Base-by-base conservation (phyloP, 495 filamentous ascomycete genomes). In the Penicillium subrubescens region DNA sequence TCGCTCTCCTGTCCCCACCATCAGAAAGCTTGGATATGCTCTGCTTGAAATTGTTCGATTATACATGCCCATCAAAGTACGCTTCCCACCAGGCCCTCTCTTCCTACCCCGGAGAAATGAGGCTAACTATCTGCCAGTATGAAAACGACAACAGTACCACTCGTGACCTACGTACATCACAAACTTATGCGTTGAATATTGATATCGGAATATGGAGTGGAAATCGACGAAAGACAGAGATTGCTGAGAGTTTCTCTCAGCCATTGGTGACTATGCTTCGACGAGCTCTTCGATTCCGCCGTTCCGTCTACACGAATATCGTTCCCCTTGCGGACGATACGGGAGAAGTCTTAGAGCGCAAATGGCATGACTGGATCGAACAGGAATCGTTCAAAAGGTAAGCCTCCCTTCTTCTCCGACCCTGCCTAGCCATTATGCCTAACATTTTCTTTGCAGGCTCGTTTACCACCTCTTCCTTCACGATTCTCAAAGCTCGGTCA, bases 191-290 rank as follows among this genome's bases (percentile, higher is more conserved):
- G 15, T 62, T 90, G 27, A 70, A 77, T 1, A 77, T 89, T 5
- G 84, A 88, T 55, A 77, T 89, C 41, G 86, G 85, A 0, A 75
- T 91, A 10, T 91, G 88, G 88, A 88, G 86, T 57, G 88, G 87
- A 2, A 87, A 87, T 61, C 81, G 85, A 51, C 73, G 88, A n/a
- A 87, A 87, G 66, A 89, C 88, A 66, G 88, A 91, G 69, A 86
- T 91, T 41, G 84, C 87, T 3, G 87, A 90, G 62, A 87, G 86
- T 64, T 85, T 84, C 65, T 72, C 79, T 31, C 79, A 83, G 41
- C 78, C 82, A 17, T 63, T 86, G 1, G 64, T 84, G 2, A 86
- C 84, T 6, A 83, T 86, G 82, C 79, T 86, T 65, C 60, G 76
- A 58, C 70, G 74, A 52, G 69, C 67, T 44, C 57, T 72, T 1